Evolutionary conservation across 2,329 filamentous ascomycete species (phyloP), one percentile per base, ranked within the genome.

Genomic region (Aureobasidium sp.): DNA sequence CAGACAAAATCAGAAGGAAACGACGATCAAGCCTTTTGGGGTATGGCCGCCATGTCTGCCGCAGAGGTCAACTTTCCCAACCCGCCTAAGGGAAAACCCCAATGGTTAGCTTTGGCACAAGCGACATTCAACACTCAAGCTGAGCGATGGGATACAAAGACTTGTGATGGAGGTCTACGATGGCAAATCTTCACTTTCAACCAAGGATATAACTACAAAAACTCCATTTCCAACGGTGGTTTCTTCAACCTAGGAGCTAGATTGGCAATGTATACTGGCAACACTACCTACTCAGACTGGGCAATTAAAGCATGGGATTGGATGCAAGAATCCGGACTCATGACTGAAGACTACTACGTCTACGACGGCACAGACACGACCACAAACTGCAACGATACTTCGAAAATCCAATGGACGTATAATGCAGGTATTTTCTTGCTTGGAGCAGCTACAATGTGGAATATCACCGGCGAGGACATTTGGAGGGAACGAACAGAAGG

Each of bases 131-230:
- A 95, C 80, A 90, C 91, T 58, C 93, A 94, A 73, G 88, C 88
- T 2, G 78, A 79, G 25, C 87, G 93, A 25, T 95, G 93, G 91
- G 90, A 96, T 70, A 80, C 79, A 2, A 72, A 79, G 0, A 83
- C 83, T 0, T 97, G 94, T 77, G 83, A 80, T 55, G 94, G 94
- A 55, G 94, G 94, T 13, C 79, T 97, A 69, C 88, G 91, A 69
- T 97, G 94, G 94, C 93, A 97, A 81, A 94, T 97, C 71, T 95
- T 91, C 76, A 80, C 86, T 1, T 88, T 87, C 72, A 95, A 97
- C 75, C 89, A 89, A 68, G 93, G 93, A 20, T 90, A 94, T 76
- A 85, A 89, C 72, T 96, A 97, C 86, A 96, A 95, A 80, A 95
- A 95, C 81, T 86, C 90, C n/a, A 88, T 95, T 71, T 90, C 90